These are phyloP conservation scores for Coffea humblotiana DNA, from an alignment of 305 asterid genomes.

Conservation along the genomic window DNA sequence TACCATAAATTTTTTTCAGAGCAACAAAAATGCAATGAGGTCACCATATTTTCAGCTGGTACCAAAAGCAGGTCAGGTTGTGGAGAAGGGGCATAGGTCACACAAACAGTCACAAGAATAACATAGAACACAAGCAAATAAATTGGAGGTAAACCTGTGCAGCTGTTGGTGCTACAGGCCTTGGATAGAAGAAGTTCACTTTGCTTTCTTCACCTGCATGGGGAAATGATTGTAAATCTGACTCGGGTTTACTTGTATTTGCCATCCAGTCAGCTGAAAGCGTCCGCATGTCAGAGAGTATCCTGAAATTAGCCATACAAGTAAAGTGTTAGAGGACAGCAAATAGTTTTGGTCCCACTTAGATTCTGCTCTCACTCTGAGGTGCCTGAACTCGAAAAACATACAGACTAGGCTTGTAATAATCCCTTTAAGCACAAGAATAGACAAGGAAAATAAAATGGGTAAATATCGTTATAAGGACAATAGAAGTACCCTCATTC, in stretches of 20 bases:
- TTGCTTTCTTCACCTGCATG: conserved; percentile 92
- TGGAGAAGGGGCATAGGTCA: background rate
- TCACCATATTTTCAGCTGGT: background rate
- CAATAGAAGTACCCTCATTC: background rate
- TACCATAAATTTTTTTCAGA: background rate
- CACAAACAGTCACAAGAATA: background rate
- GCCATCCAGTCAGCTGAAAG: conserved; percentile 99
- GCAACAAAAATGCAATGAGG: background rate
- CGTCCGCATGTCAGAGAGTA: conserved; percentile 97
- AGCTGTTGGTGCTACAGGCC: conserved; percentile 97
- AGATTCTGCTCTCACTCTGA: background rate
- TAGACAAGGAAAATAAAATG: background rate
- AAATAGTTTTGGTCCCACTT: background rate
- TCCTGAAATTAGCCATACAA: conserved; percentile 56
- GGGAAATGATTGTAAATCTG: conserved; percentile 71
- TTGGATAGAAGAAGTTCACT: conserved; percentile 77
- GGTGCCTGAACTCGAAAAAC: background rate
- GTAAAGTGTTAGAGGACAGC: conserved; percentile 14
- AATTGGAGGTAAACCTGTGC: conserved; percentile 71
- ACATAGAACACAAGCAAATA: conserved; percentile 6
- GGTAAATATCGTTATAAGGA: background rate
- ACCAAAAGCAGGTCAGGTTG: background rate
- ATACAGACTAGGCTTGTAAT: background rate
- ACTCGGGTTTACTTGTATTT: conserved; percentile 80
- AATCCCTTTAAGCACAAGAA: background rate